A percentile compares a stretch with the other conserved stretches of the same genome.
These are phyloP conservation scores for Lolium perenne DNA, from an alignment of 176 grass and related monocot species.

Conservation along the genomic window DNA sequence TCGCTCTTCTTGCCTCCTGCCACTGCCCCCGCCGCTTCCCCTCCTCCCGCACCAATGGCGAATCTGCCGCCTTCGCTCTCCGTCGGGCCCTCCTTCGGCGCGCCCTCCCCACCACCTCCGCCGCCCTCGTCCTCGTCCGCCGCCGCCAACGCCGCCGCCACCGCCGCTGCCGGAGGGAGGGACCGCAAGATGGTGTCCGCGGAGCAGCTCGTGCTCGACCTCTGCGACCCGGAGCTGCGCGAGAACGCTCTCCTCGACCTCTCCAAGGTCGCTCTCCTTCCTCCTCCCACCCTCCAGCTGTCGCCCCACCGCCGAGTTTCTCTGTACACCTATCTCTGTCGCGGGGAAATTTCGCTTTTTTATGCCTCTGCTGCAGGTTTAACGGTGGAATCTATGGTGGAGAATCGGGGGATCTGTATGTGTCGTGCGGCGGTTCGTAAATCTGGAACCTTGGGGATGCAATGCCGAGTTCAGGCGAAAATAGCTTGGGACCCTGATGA, in stretches of 20 bases:
- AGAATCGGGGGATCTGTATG: constrained; percentile 13
- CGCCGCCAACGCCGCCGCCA: not conserved
- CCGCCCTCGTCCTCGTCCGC: no score
- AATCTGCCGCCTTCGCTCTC: no score
- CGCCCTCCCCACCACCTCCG: no score
- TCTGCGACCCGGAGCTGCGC: constrained; percentile 78
- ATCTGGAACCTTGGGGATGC: not conserved
- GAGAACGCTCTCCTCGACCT: constrained; percentile 76
- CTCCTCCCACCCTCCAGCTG: not conserved
- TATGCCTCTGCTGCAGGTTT: not conserved
- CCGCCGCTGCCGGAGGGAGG: constrained; percentile 4
- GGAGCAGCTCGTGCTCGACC: constrained; percentile 87
- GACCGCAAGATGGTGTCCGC: constrained; percentile 69
- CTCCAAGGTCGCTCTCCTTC: constrained; percentile 58
- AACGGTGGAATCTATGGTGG: not conserved
- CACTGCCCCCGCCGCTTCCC: no score
- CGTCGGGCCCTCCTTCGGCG: no score
- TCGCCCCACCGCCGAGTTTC: not conserved
- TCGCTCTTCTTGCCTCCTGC: no score
- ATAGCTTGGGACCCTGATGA: constrained; percentile 3
- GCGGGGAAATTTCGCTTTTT: not conserved
- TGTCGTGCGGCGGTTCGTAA: not conserved
- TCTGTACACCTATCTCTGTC: not conserved
- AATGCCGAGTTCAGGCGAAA: constrained; percentile 10
- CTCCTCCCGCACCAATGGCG: no score